Evolutionary conservation across 73 alveolate species (phyloP).

Genomic region (Paramecium sonneborni): DNA sequence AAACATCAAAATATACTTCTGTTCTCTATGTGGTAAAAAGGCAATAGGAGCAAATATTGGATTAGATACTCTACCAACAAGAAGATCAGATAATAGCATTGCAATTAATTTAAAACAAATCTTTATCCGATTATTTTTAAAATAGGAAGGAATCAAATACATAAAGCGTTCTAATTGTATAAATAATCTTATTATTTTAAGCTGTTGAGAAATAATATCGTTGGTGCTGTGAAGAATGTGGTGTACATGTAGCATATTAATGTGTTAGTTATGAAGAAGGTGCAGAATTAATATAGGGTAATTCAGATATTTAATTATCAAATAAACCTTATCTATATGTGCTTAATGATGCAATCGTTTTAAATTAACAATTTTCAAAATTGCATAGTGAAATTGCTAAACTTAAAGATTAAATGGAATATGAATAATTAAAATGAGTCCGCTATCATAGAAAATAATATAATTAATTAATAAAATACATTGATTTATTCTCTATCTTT

Average conservation of each 20-base stretch:
- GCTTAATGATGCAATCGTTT: slow-evolving; percentile 40
- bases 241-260: slow-evolving; percentile 39
- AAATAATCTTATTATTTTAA: neutral
- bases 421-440: neutral
- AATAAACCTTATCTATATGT: slow-evolving; percentile 36
- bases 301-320: neutral
- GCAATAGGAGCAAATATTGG: slow-evolving; percentile 37
- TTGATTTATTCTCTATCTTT: too few species aligned
- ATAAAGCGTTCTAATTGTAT: neutral
- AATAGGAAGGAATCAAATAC: neutral
- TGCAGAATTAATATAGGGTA: neutral
- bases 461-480: neutral
- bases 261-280: slow-evolving; percentile 25
- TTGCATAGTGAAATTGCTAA: slow-evolving; percentile 23
- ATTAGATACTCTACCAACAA: neutral
- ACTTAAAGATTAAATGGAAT: slow-evolving; percentile 50
- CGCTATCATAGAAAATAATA: neutral
- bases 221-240: slow-evolving; percentile 54
- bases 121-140: neutral
- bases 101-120: slow-evolving; percentile 31
- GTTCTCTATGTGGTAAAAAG: slow-evolving; percentile 23
- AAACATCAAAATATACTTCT: slow-evolving; percentile 27
- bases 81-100: slow-evolving; percentile 48
- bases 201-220: slow-evolving; percentile 35
- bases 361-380: slow-evolving; percentile 44